Evolutionary conservation across 2,329 filamentous ascomycete genomes (phyloP).

Genomic region (Capronia coronata): DNA sequence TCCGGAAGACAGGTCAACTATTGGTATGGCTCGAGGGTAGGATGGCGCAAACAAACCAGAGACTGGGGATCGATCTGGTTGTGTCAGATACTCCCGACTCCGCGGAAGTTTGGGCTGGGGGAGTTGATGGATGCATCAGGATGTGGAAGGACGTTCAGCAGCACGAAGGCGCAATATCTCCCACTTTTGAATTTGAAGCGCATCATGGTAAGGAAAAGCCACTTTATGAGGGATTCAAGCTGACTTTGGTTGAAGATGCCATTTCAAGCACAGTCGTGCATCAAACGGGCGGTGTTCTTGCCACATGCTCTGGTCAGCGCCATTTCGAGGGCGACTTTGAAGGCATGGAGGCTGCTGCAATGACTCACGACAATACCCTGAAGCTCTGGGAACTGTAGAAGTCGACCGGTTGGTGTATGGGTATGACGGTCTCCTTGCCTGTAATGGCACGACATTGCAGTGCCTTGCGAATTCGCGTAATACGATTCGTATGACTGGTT

Average conservation of each 20-base stretch:
- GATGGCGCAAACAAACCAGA: constrained; percentile 47
- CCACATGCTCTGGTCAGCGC: constrained; percentile 46
- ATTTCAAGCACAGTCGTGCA: constrained; percentile 44
- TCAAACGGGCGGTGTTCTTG: constrained; percentile 42
- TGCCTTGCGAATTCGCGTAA: too few species aligned
- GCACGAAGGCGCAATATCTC: constrained; percentile 37
- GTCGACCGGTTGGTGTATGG: too few species aligned
- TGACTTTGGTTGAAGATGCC: constrained; percentile 34
- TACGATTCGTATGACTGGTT: too few species aligned
- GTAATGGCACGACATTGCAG: too few species aligned
- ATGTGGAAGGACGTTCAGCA: constrained; percentile 45
- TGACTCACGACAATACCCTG: constrained; percentile 7
- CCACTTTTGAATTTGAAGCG: constrained; percentile 40
- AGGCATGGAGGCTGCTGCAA: constrained; percentile 22
- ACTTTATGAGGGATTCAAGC: not conserved
- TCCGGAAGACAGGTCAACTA: constrained; percentile 48
- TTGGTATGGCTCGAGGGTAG: constrained; percentile 47
- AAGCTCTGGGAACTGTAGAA: constrained; percentile 22
- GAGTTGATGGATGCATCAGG: constrained; percentile 49
- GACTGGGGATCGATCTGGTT: constrained; percentile 50
- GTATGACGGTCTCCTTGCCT: too few species aligned
- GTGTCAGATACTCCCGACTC: constrained; percentile 32
- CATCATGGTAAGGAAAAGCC: constrained; percentile 39
- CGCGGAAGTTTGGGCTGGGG: constrained; percentile 55
- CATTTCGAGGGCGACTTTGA: constrained; percentile 15